phyloP scores from a whole-genome alignment of 257 asterid genomes.

The Rauvolfia tetraphylla region DNA sequence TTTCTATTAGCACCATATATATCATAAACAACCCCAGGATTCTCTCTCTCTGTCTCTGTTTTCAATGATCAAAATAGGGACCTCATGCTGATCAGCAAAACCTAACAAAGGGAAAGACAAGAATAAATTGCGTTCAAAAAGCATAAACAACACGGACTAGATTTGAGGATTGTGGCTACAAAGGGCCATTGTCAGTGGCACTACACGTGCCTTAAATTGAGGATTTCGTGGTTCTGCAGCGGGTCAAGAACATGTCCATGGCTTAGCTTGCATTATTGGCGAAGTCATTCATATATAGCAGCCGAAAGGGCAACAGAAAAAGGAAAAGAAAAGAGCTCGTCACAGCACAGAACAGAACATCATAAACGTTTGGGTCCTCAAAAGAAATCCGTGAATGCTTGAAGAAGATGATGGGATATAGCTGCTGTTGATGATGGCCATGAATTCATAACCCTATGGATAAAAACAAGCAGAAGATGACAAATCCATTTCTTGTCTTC shows the following conservation, averaged over 20 bases:
- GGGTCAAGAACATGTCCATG: not conserved
- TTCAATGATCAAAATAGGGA: not conserved
- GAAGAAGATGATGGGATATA: not conserved
- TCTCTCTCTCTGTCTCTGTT: not conserved
- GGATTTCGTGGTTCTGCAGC: not conserved
- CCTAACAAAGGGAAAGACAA: not conserved
- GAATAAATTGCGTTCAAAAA: not conserved
- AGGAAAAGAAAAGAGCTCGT: not conserved
- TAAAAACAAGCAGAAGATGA: slow-evolving; percentile 16
- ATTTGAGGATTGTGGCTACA: slow-evolving; percentile 9
- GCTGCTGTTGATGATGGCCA: slow-evolving; percentile 8
- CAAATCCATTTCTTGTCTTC: slow-evolving; percentile 13
- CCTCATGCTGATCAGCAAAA: not conserved
- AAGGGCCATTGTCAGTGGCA: slow-evolving; percentile 5
- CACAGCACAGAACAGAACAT: not conserved
- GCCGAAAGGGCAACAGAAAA: not conserved
- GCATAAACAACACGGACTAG: not conserved
- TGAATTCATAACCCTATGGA: not conserved
- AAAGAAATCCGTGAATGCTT: slow-evolving; percentile 28
- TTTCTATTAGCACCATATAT: not conserved
- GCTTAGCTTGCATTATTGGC: slow-evolving; percentile 4
- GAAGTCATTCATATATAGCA: not conserved
- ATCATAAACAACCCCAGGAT: not conserved
- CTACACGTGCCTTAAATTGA: slow-evolving; percentile 5
- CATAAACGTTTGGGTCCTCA: not conserved